These are phyloP conservation scores for Fusarium compactum DNA, from an alignment of 2,329 filamentous ascomycete species.

Conservation along the genomic window DNA sequence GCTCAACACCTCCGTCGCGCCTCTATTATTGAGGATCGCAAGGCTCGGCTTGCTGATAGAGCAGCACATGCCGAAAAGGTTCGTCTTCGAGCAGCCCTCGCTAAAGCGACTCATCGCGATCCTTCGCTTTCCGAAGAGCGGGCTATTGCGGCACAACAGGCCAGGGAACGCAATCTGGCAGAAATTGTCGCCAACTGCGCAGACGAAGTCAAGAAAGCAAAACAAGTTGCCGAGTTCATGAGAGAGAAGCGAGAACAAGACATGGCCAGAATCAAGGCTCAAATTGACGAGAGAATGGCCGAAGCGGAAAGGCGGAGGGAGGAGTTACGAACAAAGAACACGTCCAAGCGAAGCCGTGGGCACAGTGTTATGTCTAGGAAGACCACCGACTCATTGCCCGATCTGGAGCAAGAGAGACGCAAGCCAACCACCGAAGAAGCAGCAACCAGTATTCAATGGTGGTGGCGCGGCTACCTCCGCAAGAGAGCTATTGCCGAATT, in stretches of 20 bases:
- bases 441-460: slow-evolving; percentile 74
- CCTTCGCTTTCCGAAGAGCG: slow-evolving; percentile 78
- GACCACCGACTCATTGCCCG: slow-evolving; percentile 61
- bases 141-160: slow-evolving; percentile 80
- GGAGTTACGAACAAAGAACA: slow-evolving; percentile 69
- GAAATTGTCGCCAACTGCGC: slow-evolving; percentile 86
- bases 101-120: slow-evolving; percentile 75
- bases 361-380: slow-evolving; percentile 66
- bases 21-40: slow-evolving; percentile 84
- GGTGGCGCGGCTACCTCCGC: slow-evolving; percentile 73
- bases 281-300: slow-evolving; percentile 84
- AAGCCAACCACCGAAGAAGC: slow-evolving; percentile 71
- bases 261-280: slow-evolving; percentile 73
- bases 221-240: slow-evolving; percentile 84
- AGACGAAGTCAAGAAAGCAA: slow-evolving; percentile 84
- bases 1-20: slow-evolving; percentile 83
- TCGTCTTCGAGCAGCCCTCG: slow-evolving; percentile 78
- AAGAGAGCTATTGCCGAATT: slow-evolving; percentile 74
- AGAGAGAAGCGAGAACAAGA: slow-evolving; percentile 84
- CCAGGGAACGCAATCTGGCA: slow-evolving; percentile 82
- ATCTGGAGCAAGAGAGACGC: slow-evolving; percentile 59
- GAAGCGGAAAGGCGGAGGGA: slow-evolving; percentile 80
- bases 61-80: slow-evolving; percentile 88
- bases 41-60: slow-evolving; percentile 81
- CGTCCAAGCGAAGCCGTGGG: slow-evolving; percentile 64